Evolutionary conservation across 345 rosid species (phyloP).

Genomic region (Eucalyptus cloeziana): DNA sequence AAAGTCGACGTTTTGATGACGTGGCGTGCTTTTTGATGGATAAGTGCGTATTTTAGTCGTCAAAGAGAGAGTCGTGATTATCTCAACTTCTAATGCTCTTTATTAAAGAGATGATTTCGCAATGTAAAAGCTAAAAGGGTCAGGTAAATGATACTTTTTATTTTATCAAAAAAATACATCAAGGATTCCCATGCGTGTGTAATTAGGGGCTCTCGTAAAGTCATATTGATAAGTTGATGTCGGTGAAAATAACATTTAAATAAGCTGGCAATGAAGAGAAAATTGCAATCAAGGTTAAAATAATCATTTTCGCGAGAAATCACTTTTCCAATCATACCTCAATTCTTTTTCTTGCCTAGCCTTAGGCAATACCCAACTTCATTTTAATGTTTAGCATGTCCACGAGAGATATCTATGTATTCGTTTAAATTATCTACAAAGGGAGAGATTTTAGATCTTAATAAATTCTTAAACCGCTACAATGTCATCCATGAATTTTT

Average conservation of each 20-base stretch:
- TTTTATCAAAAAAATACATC: background rate
- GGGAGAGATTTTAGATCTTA: too few relatives aligned
- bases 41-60: background rate
- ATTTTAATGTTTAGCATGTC: too few relatives aligned
- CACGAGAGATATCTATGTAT: too few relatives aligned
- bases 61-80: background rate
- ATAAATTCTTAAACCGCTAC: too few relatives aligned
- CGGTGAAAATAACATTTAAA: background rate
- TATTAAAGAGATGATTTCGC: background rate
- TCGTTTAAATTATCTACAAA: too few relatives aligned
- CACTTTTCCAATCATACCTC: background rate
- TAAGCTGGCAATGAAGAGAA: too few relatives aligned
- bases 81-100: background rate
- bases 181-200: background rate
- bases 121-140: background rate
- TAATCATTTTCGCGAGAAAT: background rate
- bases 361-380: too few relatives aligned
- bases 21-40: background rate
- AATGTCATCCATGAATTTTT: fast-evolving
- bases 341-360: too few relatives aligned
- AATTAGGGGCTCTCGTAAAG: background rate
- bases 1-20: background rate
- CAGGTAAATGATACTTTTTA: background rate
- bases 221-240: background rate
- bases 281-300: background rate